These are phyloP conservation scores for Colletotrichum costaricense DNA, from an alignment of 2,329 filamentous ascomycete genomes.

Conservation along the genomic window DNA sequence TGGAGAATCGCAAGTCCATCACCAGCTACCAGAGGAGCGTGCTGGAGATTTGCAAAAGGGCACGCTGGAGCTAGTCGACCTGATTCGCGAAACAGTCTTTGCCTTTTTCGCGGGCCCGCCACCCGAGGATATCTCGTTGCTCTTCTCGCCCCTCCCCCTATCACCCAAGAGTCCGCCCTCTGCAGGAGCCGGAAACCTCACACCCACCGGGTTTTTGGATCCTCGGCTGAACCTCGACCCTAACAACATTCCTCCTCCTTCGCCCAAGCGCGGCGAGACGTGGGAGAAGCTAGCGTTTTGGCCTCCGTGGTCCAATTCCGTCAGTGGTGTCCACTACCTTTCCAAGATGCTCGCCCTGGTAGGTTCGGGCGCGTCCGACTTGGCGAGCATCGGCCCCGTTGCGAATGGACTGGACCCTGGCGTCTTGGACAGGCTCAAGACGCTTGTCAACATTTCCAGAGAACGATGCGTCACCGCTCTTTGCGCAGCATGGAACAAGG, in stretches of 20 bases:
- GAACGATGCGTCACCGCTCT: constrained; percentile 89
- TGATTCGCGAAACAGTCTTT: constrained; percentile 82
- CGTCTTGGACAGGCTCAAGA: constrained; percentile 78
- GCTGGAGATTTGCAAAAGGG: constrained; percentile 80
- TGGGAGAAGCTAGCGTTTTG: constrained; percentile 98
- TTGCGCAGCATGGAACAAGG: constrained; percentile 91
- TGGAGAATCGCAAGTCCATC: constrained; percentile 83
- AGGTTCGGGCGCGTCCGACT: constrained; percentile 87
- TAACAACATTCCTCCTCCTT: constrained; percentile 79
- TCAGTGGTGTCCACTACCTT: constrained; percentile 92
- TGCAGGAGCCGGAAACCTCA: constrained; percentile 54
- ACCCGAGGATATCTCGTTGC: constrained; percentile 87
- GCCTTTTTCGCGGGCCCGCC: constrained; percentile 89
- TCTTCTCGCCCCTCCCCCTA: constrained; percentile 83
- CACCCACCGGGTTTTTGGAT: constrained; percentile 71
- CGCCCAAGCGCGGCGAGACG: constrained; percentile 81
- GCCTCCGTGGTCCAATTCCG: constrained; percentile 91
- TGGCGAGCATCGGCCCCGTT: constrained; percentile 80
- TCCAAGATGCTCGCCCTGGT: constrained; percentile 84
- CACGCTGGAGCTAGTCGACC: constrained; percentile 82
- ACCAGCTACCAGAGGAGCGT: constrained; percentile 79
- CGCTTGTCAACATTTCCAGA: constrained; percentile 80
- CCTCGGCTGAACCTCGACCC: constrained; percentile 84
- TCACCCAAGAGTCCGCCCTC: constrained; percentile 76
- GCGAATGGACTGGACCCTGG: constrained; percentile 62